Base-by-base conservation (phyloP, 2,329 filamentous ascomycete genomes). In the Bipolaris bicolor region DNA sequence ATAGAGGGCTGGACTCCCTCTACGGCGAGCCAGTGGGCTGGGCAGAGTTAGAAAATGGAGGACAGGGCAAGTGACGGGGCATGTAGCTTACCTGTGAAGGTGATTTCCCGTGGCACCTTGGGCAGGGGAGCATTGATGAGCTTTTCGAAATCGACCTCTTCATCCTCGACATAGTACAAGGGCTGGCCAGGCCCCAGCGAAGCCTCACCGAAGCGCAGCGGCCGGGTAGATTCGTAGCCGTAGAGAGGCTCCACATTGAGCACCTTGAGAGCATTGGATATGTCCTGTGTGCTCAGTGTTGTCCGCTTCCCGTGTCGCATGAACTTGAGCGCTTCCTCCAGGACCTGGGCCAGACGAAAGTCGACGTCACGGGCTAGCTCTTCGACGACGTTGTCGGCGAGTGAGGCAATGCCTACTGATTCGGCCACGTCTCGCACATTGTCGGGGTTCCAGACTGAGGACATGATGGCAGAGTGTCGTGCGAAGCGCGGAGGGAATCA, bases 131-230 rank as follows among this genome's bases (percentile, higher is more conserved):
- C 92, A 79, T 99, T 99, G 75, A 99, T 97, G 65, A 99, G 82
- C 82, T 98, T 98, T 81, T 99, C 95, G 73, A 99, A 98, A 77
- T 99, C 95, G 52, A 98, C 89, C 81, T 99, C 95, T 73, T 99
- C 95, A 75, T 99, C 95, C 73, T 99, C 95, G 36, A 99, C 90
- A 75, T 99, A 99, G 78, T 94, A 99, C 20, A 99, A 81, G 51
- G 94, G 92, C 78, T 99, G 95, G 9, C 94, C 93, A 13, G 93
- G 92, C 0, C 95, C 95, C 59, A 99, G 81, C 56, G 91, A 96
- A 3, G 95, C 95, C 78, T 99, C 95, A 49, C 95, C 95, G 72
- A 96, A 99, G 52, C 90, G 86, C 68, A 99, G 80, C 24, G 93
- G 91, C 49, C 94, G 84, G 40, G 91, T 95, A 33, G 92, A 93